phyloP scores from a whole-genome alignment of 345 rosid genomes.

The Salix brachista region DNA sequence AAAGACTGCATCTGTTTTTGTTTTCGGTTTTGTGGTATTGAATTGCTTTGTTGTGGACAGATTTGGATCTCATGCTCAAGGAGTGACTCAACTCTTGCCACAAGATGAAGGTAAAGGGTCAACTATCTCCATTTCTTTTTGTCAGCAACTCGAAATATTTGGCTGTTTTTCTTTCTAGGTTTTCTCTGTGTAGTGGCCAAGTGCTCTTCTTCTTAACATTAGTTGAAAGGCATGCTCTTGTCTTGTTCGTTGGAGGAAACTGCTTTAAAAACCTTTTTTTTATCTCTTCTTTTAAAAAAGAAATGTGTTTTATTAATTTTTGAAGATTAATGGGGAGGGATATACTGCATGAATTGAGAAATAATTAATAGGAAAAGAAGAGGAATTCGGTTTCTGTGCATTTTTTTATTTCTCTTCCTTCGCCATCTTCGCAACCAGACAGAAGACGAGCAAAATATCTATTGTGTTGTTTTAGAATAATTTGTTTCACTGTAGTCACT shows the following conservation, averaged over 20 bases:
- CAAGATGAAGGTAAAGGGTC: constrained; percentile 48
- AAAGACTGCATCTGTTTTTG: constrained; percentile 20
- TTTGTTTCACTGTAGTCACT: neutral
- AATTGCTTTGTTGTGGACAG: constrained; percentile 14
- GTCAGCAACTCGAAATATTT: neutral
- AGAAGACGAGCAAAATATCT: no score
- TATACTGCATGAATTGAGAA: neutral
- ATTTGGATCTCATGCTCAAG: constrained; percentile 46
- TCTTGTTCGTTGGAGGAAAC: neutral
- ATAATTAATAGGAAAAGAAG: neutral
- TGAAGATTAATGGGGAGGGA: neutral
- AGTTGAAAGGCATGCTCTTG: neutral
- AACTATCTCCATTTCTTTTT: neutral
- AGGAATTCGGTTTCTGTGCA: neutral
- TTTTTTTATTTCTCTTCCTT: no score
- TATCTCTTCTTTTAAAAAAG: neutral
- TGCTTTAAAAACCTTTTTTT: neutral
- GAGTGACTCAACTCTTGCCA: constrained; percentile 25
- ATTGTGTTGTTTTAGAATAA: no score
- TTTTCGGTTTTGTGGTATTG: constrained; percentile 28
- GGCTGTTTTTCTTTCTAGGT: neutral
- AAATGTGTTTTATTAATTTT: neutral
- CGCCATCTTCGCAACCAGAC: no score
- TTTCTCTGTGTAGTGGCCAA: neutral
- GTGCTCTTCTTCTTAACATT: neutral